phyloP scores from a whole-genome alignment of 345 rosid species.

The Schrenkiella parvula region DNA sequence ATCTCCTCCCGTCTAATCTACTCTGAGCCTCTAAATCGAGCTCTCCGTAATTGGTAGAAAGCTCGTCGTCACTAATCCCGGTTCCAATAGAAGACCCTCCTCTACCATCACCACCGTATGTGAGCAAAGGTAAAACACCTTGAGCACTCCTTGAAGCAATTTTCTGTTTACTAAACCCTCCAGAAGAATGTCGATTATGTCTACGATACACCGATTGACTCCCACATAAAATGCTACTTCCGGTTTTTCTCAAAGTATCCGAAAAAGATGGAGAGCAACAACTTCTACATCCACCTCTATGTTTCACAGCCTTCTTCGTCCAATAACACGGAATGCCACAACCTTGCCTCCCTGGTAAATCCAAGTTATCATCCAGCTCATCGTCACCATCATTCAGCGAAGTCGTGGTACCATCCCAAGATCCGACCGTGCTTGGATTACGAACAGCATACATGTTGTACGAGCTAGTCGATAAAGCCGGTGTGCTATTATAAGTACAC shows the following conservation, averaged over 20 bases:
- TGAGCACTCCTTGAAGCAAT: conserved; percentile 57
- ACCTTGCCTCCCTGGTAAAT: conserved; percentile 80
- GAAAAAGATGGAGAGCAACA: conserved; percentile 93
- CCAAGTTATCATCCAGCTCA: conserved; percentile 68
- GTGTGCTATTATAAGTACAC: conserved; percentile 73
- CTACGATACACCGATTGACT: conserved; percentile 54
- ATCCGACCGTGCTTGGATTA: conserved; percentile 67
- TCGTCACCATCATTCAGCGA: conserved; percentile 78
- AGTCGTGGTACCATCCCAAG: conserved; percentile 88
- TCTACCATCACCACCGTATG: conserved; percentile 53
- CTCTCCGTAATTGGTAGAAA: conserved; percentile 89
- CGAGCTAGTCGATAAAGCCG: conserved; percentile 85
- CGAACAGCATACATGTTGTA: conserved; percentile 52
- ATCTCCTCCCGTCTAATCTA: conserved; percentile 93
- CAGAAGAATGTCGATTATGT: conserved; percentile 41
- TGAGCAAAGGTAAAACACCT: conserved; percentile 77
- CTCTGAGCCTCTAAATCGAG: conserved; percentile 95
- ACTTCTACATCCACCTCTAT: conserved; percentile 64
- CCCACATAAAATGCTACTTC: conserved; percentile 81
- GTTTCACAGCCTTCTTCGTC: conserved; percentile 75
- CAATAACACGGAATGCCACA: conserved; percentile 97
- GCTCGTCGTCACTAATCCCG: conserved; percentile 78
- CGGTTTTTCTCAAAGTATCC: conserved; percentile 78
- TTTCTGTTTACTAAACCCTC: conserved; percentile 47
- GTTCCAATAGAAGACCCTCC: conserved; percentile 78